Percentiles rank a stretch among this genome's conserved stretches.
Conservation (phyloP, 495 filamentous ascomycete species). For the Penicillium maclennaniae region DNA sequence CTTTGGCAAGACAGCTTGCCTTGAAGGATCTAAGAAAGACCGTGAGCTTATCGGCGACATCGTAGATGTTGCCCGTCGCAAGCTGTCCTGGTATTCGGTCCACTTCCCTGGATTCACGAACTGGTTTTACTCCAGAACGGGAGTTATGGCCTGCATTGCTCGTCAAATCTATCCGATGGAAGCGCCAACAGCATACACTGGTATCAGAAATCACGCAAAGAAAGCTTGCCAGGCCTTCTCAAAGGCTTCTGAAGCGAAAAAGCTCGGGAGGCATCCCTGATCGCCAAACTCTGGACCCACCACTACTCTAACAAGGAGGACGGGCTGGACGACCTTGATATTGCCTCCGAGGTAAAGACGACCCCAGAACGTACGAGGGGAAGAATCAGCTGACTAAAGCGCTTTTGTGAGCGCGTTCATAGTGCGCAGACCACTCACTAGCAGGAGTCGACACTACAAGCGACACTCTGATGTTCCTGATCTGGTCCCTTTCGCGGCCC, state of each 20-base stretch:
- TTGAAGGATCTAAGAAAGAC: constrained; percentile 18
- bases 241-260: constrained; percentile 1
- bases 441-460: constrained; percentile 17
- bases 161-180: constrained; percentile 27
- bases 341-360: constrained; percentile 6
- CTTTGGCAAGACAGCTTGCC: constrained; percentile 19
- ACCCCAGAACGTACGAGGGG: too few species aligned
- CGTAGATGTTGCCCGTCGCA: constrained; percentile 25
- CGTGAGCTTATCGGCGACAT: constrained; percentile 31
- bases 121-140: constrained; percentile 31
- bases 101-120: constrained; percentile 31
- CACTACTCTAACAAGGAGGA: background rate
- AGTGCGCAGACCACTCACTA: constrained; percentile 7
- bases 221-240: constrained; percentile 1
- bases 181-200: constrained; percentile 33
- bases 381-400: too few species aligned
- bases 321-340: constrained; percentile 5
- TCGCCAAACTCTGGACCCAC: constrained; percentile 2
- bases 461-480: constrained; percentile 36
- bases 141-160: constrained; percentile 18
- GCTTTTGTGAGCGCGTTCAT: too few species aligned
- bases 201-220: constrained; percentile 18
- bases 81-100: constrained; percentile 32
- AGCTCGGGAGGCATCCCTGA: background rate
- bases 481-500: constrained; percentile 31